These are phyloP conservation scores for Colletotrichum chrysophilum DNA, from an alignment of 2,329 filamentous ascomycete genomes.

Conservation along the genomic window DNA sequence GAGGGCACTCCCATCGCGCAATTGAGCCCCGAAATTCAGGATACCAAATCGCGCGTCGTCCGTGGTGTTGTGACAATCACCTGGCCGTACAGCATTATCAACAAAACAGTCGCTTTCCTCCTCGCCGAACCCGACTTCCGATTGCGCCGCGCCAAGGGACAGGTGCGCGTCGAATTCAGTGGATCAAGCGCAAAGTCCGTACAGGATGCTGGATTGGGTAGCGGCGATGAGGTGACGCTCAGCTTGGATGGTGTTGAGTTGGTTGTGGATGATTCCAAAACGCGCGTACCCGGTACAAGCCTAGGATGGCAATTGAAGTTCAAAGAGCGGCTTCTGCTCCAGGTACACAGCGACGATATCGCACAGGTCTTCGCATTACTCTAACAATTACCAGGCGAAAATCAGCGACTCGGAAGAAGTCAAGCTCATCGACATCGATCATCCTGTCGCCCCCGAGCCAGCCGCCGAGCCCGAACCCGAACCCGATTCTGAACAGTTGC, in stretches of 20 bases:
- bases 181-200: slow-evolving; percentile 74
- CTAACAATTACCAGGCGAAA: slow-evolving; percentile 39
- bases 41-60: slow-evolving; percentile 51
- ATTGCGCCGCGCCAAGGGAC: slow-evolving; percentile 76
- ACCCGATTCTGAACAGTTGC: slow-evolving; percentile 20
- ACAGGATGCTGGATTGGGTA: slow-evolving; percentile 70
- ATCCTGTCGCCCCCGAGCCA: slow-evolving; percentile 31
- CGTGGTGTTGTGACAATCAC: slow-evolving; percentile 81
- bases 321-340: slow-evolving; percentile 51
- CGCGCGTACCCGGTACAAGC: slow-evolving; percentile 53
- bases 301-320: slow-evolving; percentile 67
- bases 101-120: slow-evolving; percentile 75
- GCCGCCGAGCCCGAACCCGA: slow-evolving; percentile 18
- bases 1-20: slow-evolving; percentile 57
- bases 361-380: neutral
- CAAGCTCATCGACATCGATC: slow-evolving; percentile 59
- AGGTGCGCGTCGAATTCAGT: slow-evolving; percentile 79
- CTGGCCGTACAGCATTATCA: slow-evolving; percentile 89
- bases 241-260: slow-evolving; percentile 73
- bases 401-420: slow-evolving; percentile 51
- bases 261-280: slow-evolving; percentile 55
- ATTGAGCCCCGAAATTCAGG: slow-evolving; percentile 52
- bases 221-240: slow-evolving; percentile 77
- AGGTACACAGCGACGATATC: slow-evolving; percentile 37
- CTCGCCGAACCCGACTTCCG: slow-evolving; percentile 87